Conservation (phyloP, 2,329 filamentous ascomycete species). For the Botryotinia globosa region DNA sequence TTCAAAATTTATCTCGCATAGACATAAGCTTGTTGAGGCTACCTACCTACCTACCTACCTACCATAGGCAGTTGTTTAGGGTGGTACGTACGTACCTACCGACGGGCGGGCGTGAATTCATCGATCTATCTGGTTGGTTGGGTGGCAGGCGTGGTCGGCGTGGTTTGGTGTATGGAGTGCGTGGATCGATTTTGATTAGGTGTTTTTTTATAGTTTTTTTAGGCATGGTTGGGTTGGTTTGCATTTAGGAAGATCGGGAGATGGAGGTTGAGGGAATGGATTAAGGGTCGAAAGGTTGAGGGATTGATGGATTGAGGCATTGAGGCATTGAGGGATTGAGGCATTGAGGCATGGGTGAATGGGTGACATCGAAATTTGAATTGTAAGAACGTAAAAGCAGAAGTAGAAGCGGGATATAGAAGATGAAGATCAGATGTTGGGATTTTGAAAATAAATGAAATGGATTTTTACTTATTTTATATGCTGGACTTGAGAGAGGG, state of each 20-base stretch:
- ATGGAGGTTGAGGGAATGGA: no score
- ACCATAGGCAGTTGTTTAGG: background rate
- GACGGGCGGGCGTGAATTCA: background rate
- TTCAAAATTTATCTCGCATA: background rate
- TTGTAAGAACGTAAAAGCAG: background rate
- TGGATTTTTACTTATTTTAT: background rate
- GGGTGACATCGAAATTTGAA: background rate
- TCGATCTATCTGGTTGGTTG: background rate
- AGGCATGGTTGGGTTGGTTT: background rate
- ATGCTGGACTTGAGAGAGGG: background rate
- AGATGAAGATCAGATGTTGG: background rate
- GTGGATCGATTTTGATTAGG: background rate
- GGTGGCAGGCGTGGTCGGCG: background rate
- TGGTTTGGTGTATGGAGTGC: background rate
- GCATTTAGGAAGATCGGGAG: background rate
- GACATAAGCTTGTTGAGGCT: background rate
- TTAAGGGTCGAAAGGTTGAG: no score
- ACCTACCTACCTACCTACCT: background rate
- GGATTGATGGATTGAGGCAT: no score
- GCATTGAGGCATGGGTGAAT: background rate
- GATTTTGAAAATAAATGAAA: background rate
- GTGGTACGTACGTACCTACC: background rate
- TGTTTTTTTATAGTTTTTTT: background rate
- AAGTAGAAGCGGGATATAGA: background rate
- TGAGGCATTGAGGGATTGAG: no score